Evolutionary conservation across 345 rosid species (phyloP).

Genomic region (Isatis tinctoria): DNA sequence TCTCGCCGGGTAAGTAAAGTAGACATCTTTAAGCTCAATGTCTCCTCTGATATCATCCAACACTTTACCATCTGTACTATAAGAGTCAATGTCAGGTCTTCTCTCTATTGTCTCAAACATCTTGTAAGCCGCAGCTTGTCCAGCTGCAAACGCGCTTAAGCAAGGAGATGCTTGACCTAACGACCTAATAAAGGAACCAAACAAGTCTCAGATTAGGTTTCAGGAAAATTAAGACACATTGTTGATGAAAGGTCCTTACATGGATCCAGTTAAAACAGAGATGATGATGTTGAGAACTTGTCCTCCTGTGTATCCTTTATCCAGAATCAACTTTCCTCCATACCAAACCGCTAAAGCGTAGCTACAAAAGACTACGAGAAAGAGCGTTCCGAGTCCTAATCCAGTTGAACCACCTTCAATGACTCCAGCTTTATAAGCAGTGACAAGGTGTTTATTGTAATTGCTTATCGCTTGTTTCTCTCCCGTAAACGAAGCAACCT

Average conservation of each 20-base stretch:
- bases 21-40: slow-evolving; percentile 50
- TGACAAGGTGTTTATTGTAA: slow-evolving; percentile 52
- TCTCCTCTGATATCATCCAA: slow-evolving; percentile 44
- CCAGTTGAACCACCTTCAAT: slow-evolving; percentile 68
- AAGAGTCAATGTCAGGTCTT: slow-evolving; percentile 52
- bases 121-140: slow-evolving; percentile 57
- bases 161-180: slow-evolving; percentile 63
- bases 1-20: slow-evolving; percentile 61
- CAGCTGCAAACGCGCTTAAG: slow-evolving; percentile 53
- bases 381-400: slow-evolving; percentile 54
- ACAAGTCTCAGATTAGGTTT: not conserved
- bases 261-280: slow-evolving; percentile 72
- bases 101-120: slow-evolving; percentile 59
- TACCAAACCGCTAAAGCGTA: slow-evolving; percentile 78
- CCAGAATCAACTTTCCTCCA: slow-evolving; percentile 72
- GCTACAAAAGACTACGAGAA: slow-evolving; percentile 42
- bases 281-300: slow-evolving; percentile 62
- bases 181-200: slow-evolving; percentile 40
- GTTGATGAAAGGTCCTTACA: slow-evolving; percentile 39
- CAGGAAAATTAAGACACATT: not conserved
- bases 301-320: slow-evolving; percentile 75
- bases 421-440: slow-evolving; percentile 64
- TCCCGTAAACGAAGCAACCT: slow-evolving; percentile 92
- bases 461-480: slow-evolving; percentile 66
- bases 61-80: slow-evolving; percentile 35